These are phyloP conservation scores for Talaromyces sp. DNA, from an alignment of 2,329 filamentous ascomycete species.

Conservation along the genomic window DNA sequence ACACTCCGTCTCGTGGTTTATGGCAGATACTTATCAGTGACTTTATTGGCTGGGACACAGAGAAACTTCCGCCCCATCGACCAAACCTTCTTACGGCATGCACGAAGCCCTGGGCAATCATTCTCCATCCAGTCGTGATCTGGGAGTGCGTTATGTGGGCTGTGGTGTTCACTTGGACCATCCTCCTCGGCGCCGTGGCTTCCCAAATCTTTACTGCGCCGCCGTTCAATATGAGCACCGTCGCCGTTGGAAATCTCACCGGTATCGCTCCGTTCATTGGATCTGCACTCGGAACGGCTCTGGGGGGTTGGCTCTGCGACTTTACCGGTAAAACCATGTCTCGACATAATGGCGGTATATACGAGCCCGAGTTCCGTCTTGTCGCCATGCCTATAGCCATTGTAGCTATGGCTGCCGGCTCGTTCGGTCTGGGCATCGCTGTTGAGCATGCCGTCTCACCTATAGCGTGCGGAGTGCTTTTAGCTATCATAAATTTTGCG, in stretches of 20 bases:
- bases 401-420: neutral
- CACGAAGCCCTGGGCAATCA: neutral
- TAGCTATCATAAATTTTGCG: neutral
- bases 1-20: neutral
- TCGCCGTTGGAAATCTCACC: neutral
- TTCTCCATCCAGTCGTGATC: neutral
- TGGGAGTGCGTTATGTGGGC: constrained; percentile 5
- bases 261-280: neutral
- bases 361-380: neutral
- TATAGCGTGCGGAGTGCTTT: neutral
- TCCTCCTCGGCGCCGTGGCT: neutral
- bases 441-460: neutral
- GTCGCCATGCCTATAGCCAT: neutral
- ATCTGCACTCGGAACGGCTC: neutral
- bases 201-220: constrained; percentile 1
- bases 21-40: neutral
- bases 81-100: neutral
- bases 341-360: neutral
- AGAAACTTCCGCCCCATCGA: neutral
- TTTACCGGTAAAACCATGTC: neutral
- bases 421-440: neutral
- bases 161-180: neutral
- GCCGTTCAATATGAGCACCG: neutral
- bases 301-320: neutral
- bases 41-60: neutral